A percentile compares a stretch with the other conserved stretches of the same genome.
These are phyloP conservation scores for Scedosporium boydii DNA, from an alignment of 2,329 filamentous ascomycete genomes.

Conservation along the genomic window DNA sequence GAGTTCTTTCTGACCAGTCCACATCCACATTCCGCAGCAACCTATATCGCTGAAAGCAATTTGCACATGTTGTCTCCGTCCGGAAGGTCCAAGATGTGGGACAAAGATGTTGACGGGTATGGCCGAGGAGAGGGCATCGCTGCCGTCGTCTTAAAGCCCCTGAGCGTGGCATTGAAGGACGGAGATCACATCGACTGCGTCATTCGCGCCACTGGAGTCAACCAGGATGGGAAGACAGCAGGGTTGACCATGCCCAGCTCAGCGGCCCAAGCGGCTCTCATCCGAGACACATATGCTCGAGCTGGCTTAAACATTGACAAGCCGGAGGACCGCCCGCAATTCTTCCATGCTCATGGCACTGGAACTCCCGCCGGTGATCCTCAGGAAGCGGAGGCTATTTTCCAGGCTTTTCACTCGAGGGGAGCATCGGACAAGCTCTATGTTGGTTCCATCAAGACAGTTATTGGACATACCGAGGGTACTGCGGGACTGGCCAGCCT, in stretches of 20 bases:
- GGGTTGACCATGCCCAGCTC: conserved; percentile 29
- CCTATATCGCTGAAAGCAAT: conserved; percentile 11
- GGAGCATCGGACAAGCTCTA: conserved; percentile 17
- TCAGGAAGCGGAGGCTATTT: conserved; percentile 16
- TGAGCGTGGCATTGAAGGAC: conserved; percentile 30
- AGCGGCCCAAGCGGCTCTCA: conserved; percentile 21
- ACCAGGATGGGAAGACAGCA: conserved; percentile 26
- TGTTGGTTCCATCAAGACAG: conserved; percentile 16
- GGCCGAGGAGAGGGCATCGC: conserved; percentile 32
- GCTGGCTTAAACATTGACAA: conserved; percentile 16
- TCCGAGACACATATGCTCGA: conserved; percentile 19
- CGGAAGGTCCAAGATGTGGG: conserved; percentile 21
- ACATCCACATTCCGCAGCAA: too few relatives aligned
- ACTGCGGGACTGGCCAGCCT: conserved; percentile 15
- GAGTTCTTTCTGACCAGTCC: too few relatives aligned
- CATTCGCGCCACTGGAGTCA: conserved; percentile 23
- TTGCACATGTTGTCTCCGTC: conserved; percentile 18
- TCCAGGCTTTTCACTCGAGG: conserved; percentile 11
- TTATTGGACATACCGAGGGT: conserved; percentile 17
- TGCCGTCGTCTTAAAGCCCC: conserved; percentile 27
- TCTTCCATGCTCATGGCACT: neutral
- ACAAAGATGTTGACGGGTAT: conserved; percentile 29
- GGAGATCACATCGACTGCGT: conserved; percentile 27
- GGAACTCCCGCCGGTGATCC: conserved; percentile 18
- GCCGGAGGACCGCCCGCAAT: conserved; percentile 13